These are phyloP conservation scores for Gossypium sturtianum DNA, from an alignment of 345 rosid species.

Conservation along the genomic window DNA sequence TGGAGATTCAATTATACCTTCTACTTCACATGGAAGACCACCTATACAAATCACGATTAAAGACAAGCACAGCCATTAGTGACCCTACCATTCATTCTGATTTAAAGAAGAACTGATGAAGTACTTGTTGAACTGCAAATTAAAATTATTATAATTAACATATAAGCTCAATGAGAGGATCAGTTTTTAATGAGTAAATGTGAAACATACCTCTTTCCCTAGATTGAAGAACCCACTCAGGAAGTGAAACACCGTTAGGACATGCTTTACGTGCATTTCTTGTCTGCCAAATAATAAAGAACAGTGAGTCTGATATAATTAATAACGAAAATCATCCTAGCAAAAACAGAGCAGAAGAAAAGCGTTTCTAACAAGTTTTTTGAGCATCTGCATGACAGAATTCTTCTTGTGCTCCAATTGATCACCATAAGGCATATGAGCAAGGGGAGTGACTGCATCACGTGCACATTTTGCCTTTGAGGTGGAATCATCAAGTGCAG, in stretches of 20 bases:
- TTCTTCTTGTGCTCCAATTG: slow-evolving; percentile 68
- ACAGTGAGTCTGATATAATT: slow-evolving; percentile 19
- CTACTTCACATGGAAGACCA: slow-evolving; percentile 83
- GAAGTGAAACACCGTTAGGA: slow-evolving; percentile 75
- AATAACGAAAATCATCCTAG: not conserved
- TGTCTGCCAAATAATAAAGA: slow-evolving; percentile 47
- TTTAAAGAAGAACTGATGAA: not conserved
- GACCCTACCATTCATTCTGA: not conserved
- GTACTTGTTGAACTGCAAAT: slow-evolving; percentile 42
- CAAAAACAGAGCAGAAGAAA: not conserved
- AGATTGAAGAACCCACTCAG: slow-evolving; percentile 77
- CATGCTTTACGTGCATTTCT: slow-evolving; percentile 91
- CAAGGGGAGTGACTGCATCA: slow-evolving; percentile 82
- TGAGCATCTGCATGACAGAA: slow-evolving; percentile 60
- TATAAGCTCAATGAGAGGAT: not conserved
- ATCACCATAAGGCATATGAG: slow-evolving; percentile 60
- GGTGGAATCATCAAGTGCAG: slow-evolving; percentile 20
- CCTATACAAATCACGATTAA: slow-evolving; percentile 35
- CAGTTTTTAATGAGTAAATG: slow-evolving; percentile 5
- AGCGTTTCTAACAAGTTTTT: slow-evolving; percentile 59
- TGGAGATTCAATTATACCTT: slow-evolving; percentile 84
- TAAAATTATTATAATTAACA: slow-evolving; percentile 42
- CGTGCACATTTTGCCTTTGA: slow-evolving; percentile 53
- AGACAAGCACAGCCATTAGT: not conserved
- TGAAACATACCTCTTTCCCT: slow-evolving; percentile 71